Base-by-base conservation (phyloP, 805 yeast species). In the Pichia eremophila region DNA sequence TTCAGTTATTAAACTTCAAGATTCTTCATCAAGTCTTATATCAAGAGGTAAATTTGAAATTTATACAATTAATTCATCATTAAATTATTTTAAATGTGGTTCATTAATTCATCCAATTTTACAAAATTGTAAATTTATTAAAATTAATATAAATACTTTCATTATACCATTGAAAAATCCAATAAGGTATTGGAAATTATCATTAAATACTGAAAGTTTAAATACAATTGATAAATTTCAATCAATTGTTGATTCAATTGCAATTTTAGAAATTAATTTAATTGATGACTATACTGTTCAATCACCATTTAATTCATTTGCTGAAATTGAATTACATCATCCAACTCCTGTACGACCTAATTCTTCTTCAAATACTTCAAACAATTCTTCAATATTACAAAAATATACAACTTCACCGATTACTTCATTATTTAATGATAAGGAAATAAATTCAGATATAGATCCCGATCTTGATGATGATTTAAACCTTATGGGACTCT, bases 91-190 rank as follows among this genome's bases (percentile, higher is more conserved):
- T 39, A 75, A 79, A 12, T 83, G 88, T 64, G 89, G 85, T 0
- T 69, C 78, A 6, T 76, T 86, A 37, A 75, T 85, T 2, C 85
- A 85, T 58, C 95, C 95, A 5, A 74, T 86, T 14, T 65, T 86
- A 45, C 86, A 88, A 4, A 76, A 73, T 51, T 61, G 82, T 46
- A 75, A 78, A 54, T 69, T 86, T 2, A 61, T 83, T 50, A 67
- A 85, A 54, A 70, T 74, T 11, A 65, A 67, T 22, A 52, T 49
- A 42, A 69, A 68, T 44, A 75, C 73, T 54, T 82, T 81, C 54
- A 70, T 83, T 2, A 60, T 85, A 17, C 81, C 88, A 0, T 70
- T 86, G 48, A 78, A 77, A 28, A 85, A 84, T 55, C 95, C 95
- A 0, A 83, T 79, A 52, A 67, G 91, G 55, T 84, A 78, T 62